Evolutionary conservation across 202 grass and related monocot species (phyloP), one percentile per base, ranked within the genome.

Genomic region (Miscanthus sacchariflorus): DNA sequence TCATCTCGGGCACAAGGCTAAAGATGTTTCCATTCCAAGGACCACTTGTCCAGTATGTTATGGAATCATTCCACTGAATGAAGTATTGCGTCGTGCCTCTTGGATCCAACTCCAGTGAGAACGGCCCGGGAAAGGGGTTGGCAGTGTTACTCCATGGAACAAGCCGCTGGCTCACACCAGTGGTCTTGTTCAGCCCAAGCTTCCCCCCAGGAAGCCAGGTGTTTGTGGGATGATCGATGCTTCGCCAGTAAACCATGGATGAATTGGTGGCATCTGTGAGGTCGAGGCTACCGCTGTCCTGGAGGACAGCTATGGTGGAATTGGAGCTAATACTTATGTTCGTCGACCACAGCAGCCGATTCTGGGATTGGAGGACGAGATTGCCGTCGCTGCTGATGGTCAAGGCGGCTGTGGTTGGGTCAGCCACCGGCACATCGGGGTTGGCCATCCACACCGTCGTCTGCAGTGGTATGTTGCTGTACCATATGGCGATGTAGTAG

Each of bases 401-500:
- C 2, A 98, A 71, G 86, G 87, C 49, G 25, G 91, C 78, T 0
- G 84, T 83, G 78, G 73, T 70, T 0, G 88, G 91, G 78, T 98
- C 90, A 0, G 88, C 79, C 71, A 92, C 80, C 14, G 93, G 90
- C 23, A 4, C 23, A 36, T 80, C 49, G 15, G 74, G 44, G 82
- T 92, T 95, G 66, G 95, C 95, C 61, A 84, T 92, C 88, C 93
- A 98, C 59, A 94, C 93, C 0, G 93, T 39, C 44, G 91, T 95
- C 54, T n/a, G 0, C 74, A 3, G 4, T 11, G 43, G 82, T 88
- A 94, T 92, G 69, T 83, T 92, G 91, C 64, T 95, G 88, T 98
- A 98, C 95, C 95, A 98, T 93, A 98, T 98, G 49, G 89, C 88
- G 66, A 98, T 88, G 86, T 94, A 98, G 88, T 91, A 94, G 66